phyloP scores from a whole-genome alignment of 2,329 filamentous ascomycete species.

The Microdochium paspali region DNA sequence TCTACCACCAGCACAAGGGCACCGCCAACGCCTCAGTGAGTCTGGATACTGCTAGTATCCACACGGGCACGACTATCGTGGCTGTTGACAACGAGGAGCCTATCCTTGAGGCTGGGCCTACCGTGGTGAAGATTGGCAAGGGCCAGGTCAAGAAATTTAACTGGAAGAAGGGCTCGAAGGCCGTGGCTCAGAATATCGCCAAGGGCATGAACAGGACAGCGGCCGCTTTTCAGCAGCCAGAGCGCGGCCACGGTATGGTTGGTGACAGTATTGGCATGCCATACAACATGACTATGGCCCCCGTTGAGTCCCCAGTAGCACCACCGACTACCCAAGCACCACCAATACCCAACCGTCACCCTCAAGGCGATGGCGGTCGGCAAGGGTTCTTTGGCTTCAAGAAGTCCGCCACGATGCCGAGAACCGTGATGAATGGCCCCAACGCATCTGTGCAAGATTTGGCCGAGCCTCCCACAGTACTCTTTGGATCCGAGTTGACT shows the following conservation, averaged over 20 bases:
- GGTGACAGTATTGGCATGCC: conserved; percentile 60
- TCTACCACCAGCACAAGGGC: conserved; percentile 44
- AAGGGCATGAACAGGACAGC: conserved; percentile 94
- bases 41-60: conserved; percentile 42
- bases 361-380: conserved; percentile 25
- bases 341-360: conserved; percentile 14
- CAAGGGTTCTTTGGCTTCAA: conserved; percentile 59
- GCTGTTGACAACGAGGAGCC: conserved; percentile 58
- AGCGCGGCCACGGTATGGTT: conserved; percentile 43
- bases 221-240: conserved; percentile 54
- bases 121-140: conserved; percentile 91
- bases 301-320: conserved; percentile 36
- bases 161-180: conserved; percentile 96
- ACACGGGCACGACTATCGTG: conserved; percentile 49
- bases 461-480: conserved; percentile 44
- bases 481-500: conserved; percentile 85
- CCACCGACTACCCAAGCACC: conserved; percentile 17
- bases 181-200: conserved; percentile 84
- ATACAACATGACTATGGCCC: conserved; percentile 57
- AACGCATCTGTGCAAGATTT: conserved; percentile 27
- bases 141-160: conserved; percentile 94
- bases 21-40: conserved; percentile 39
- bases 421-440: conserved; percentile 32
- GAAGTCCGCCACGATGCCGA: conserved; percentile 42
- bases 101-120: conserved; percentile 65